Percentiles rank a stretch among this genome's conserved stretches.
Evolutionary conservation across 1,284 basidiomycete genomes (phyloP).

Genomic region (Pseudozyma sp.): DNA sequence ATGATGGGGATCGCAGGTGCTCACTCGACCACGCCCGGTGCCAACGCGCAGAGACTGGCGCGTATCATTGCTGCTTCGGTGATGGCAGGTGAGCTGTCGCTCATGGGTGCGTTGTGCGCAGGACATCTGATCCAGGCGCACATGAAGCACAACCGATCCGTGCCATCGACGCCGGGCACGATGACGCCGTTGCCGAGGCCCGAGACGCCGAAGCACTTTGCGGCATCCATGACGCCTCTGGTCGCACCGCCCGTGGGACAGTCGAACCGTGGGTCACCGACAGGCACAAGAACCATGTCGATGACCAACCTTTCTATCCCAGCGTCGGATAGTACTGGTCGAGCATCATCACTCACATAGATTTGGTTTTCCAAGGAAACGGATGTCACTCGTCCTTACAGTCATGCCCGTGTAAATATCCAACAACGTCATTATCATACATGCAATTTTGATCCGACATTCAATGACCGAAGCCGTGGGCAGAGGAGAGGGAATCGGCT

Average conservation of each 20-base stretch:
- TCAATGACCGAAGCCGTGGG: constrained; percentile 48
- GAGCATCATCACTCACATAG: constrained; percentile 13
- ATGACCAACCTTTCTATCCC: constrained; percentile 45
- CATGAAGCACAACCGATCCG: constrained; percentile 68
- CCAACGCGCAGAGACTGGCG: constrained; percentile 67
- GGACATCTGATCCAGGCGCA: constrained; percentile 68
- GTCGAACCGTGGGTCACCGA: constrained; percentile 36
- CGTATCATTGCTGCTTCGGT: constrained; percentile 67
- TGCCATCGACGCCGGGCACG: constrained; percentile 64
- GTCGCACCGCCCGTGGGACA: constrained; percentile 55
- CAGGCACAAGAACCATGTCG: constrained; percentile 36
- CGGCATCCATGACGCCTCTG: constrained; percentile 60
- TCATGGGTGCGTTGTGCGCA: constrained; percentile 66
- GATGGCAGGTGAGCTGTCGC: constrained; percentile 67
- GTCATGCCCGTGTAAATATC: constrained; percentile 11
- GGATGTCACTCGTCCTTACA: neutral
- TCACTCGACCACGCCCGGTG: constrained; percentile 62
- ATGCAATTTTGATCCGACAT: neutral
- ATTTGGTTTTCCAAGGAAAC: neutral
- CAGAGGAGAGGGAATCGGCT: constrained; percentile 22
- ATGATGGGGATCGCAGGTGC: constrained; percentile 67
- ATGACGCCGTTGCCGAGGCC: constrained; percentile 60
- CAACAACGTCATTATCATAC: constrained; percentile 4
- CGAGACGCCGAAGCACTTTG: constrained; percentile 59
- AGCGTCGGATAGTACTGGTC: constrained; percentile 35